Base-by-base conservation (phyloP, 805 yeast genomes). In the Candida saitoana region DNA sequence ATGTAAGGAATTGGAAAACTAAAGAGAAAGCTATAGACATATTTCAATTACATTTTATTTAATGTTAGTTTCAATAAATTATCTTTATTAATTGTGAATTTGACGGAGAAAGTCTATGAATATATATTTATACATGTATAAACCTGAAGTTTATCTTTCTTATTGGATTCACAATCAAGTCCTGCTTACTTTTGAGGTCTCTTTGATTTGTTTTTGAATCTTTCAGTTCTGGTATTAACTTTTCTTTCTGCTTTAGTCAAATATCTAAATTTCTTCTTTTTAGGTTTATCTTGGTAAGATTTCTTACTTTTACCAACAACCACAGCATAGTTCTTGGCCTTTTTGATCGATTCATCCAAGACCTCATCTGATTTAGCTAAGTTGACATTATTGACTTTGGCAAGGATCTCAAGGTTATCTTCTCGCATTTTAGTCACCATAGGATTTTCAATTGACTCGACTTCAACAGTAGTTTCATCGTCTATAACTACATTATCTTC, bases 291-390 rank as follows among this genome's bases (percentile, higher is more conserved):
- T 41, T 55, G 49, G 25, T 30, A 32, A 6, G 52, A 48, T 20
- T 69, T 63, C 50, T 78, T 75, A 33, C 71, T 61, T 49, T 72
- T 75, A 14, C 86, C 80, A 38, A 63, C 58, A 49, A 83, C 63
- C 49, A 76, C 77, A 1, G 96, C 97, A 54, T 91, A 89, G 57
- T 86, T 79, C 52, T 83, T 79, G 2, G 97, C 97, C 55, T 87
- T 73, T 39, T 77, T 73, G 38, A 91, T 80, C 39, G 95, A 82
- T 46, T 80, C 76, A 34, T 84, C 80, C 44, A 91, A 67, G 1
- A 91, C 79, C 47, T 81, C 78, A 39, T 83, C 78, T 5, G 91
- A 76, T 54, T 77, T 75, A 12, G 71, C 70, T 49, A 90, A 65
- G 52, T 87, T 80, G 18, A 91, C 97, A 55, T 76, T 76, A 55